Percentiles rank a stretch among this genome's conserved stretches.
phyloP scores from a whole-genome alignment of 2,329 filamentous ascomycete species.

The Keithomyces neogunnii region DNA sequence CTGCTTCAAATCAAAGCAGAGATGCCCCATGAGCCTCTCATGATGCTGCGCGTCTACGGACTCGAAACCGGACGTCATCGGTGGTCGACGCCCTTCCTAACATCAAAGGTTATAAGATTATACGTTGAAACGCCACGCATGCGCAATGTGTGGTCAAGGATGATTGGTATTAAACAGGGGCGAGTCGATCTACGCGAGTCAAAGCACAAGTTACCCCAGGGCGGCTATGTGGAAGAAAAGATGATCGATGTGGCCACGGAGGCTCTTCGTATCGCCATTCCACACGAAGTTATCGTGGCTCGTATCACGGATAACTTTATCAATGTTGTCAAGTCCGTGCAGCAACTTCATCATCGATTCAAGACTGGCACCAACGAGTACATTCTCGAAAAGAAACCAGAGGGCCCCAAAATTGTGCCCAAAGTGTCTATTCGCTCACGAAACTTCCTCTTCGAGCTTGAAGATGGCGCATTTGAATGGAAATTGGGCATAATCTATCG shows the following conservation, averaged over 20 bases:
- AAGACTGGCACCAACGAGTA: conserved; percentile 82
- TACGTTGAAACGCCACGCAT: conserved; percentile 84
- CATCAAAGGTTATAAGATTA: conserved; percentile 69
- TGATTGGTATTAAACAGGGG: conserved; percentile 74
- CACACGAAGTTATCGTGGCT: conserved; percentile 84
- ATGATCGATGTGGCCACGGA: conserved; percentile 80
- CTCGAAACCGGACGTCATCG: conserved; percentile 77
- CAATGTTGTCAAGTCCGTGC: conserved; percentile 77
- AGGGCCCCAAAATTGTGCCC: conserved; percentile 78
- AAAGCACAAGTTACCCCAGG: conserved; percentile 54
- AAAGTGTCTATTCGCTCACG: conserved; percentile 76
- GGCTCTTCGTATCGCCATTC: conserved; percentile 78
- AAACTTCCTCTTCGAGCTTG: conserved; percentile 80
- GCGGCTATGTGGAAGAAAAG: conserved; percentile 59
- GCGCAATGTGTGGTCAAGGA: conserved; percentile 73
- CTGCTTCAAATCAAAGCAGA: conserved; percentile 82
- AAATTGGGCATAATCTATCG: conserved; percentile 93
- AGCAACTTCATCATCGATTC: conserved; percentile 92
- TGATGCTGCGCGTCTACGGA: conserved; percentile 84
- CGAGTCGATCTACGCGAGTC: conserved; percentile 74
- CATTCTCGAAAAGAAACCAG: conserved; percentile 74
- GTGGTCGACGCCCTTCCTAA: conserved; percentile 77
- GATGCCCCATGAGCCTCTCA: conserved; percentile 78
- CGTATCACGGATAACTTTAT: conserved; percentile 89
- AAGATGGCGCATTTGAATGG: conserved; percentile 96